Conservation (phyloP, 768 basidiomycete genomes). For the Pleurotus tuoliensis region DNA sequence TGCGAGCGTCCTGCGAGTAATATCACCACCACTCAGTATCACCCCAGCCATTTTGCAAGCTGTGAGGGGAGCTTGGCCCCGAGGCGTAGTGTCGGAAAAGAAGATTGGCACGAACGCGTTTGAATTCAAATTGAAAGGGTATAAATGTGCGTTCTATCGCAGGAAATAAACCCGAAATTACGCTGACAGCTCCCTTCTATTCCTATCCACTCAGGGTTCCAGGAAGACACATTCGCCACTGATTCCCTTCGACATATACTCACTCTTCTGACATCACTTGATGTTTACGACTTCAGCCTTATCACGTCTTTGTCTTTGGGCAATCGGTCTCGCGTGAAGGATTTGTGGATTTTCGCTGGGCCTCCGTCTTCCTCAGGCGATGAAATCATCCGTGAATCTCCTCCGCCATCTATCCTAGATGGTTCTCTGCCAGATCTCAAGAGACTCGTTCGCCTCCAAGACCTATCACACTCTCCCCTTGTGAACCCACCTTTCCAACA, state of each 20-base stretch:
- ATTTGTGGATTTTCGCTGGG: slow-evolving; percentile 75
- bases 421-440: slow-evolving; percentile 18
- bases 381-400: slow-evolving; percentile 26
- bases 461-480: slow-evolving; percentile 6
- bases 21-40: slow-evolving; percentile 69
- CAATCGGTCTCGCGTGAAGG: slow-evolving; percentile 69
- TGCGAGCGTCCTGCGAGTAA: slow-evolving; percentile 64
- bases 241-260: slow-evolving; percentile 75
- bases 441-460: slow-evolving; percentile 16
- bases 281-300: slow-evolving; percentile 63
- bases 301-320: slow-evolving; percentile 68
- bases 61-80: slow-evolving; percentile 73
- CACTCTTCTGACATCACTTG: slow-evolving; percentile 60
- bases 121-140: slow-evolving; percentile 81
- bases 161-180: slow-evolving; percentile 5
- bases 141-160: slow-evolving; percentile 53
- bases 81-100: slow-evolving; percentile 75
- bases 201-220: slow-evolving; percentile 51
- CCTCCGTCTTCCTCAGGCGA: slow-evolving; percentile 32
- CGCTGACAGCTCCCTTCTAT: slow-evolving; percentile 5
- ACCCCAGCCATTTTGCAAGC: slow-evolving; percentile 82
- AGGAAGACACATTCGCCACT: slow-evolving; percentile 57
- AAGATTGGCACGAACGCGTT: slow-evolving; percentile 68
- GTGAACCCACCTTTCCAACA: slow-evolving; percentile 24
- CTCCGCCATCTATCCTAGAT: slow-evolving; percentile 22